Percentiles rank a stretch among this genome's conserved stretches.
phyloP scores from a whole-genome alignment of 2,329 filamentous ascomycete species.

The Colletotrichum nymphaeae region DNA sequence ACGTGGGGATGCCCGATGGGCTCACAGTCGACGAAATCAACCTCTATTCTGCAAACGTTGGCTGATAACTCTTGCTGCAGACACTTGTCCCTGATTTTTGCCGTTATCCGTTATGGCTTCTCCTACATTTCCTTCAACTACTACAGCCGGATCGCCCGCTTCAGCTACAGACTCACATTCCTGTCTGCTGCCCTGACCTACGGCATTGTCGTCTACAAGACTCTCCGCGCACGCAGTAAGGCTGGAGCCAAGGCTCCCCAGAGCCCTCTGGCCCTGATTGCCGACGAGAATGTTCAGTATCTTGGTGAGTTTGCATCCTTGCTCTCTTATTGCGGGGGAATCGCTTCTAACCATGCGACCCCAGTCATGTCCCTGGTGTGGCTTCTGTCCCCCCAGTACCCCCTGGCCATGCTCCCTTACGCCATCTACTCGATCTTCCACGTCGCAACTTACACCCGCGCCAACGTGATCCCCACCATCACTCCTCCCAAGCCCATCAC shows the following conservation, averaged over 20 bases:
- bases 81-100: conserved; percentile 87
- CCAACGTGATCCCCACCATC: conserved; percentile 90
- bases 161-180: conserved; percentile 92
- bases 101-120: conserved; percentile 83
- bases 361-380: conserved; percentile 94
- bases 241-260: conserved; percentile 71
- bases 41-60: neutral
- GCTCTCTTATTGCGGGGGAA: neutral
- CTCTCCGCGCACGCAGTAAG: conserved; percentile 86
- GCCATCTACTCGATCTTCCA: conserved; percentile 98
- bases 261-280: conserved; percentile 73
- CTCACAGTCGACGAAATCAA: neutral
- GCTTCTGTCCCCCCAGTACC: conserved; percentile 91
- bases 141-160: conserved; percentile 78
- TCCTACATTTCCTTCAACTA: conserved; percentile 93
- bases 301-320: conserved; percentile 73
- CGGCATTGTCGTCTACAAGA: conserved; percentile 99
- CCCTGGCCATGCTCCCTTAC: conserved; percentile 92
- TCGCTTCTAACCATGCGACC: neutral
- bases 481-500: conserved; percentile 71
- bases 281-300: conserved; percentile 98
- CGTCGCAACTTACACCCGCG: conserved; percentile 94
- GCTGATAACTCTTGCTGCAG: conserved; percentile 55
- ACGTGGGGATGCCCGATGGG: conserved; percentile 1
- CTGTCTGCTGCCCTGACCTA: conserved; percentile 91